Percentiles rank a stretch among this genome's conserved stretches.
These are phyloP conservation scores for Kodamaea sp. DNA, from an alignment of 1,139 yeast genomes.

Conservation along the genomic window DNA sequence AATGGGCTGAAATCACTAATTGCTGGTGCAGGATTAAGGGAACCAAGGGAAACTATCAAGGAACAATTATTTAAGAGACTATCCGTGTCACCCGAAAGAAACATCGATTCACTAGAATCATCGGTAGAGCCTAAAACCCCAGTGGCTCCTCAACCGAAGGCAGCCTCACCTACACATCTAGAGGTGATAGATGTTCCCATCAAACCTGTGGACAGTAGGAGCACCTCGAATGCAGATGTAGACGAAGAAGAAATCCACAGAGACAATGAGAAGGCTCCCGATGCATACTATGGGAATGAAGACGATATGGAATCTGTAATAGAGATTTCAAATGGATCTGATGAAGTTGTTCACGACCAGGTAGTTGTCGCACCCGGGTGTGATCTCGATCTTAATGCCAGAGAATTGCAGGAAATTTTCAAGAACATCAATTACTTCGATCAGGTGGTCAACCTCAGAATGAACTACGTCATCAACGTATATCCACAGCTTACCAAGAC, in stretches of 20 bases:
- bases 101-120: not conserved
- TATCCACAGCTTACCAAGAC: slow-evolving; percentile 31
- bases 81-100: slow-evolving; percentile 7
- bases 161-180: slow-evolving; percentile 6
- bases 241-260: slow-evolving; percentile 1
- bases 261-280: too few species aligned
- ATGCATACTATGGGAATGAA: slow-evolving; percentile 3
- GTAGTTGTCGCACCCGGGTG: not conserved
- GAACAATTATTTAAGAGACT: slow-evolving; percentile 19
- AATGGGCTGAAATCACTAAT: not conserved
- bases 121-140: slow-evolving; percentile 4
- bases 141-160: slow-evolving; percentile 3
- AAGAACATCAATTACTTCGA: slow-evolving; percentile 16
- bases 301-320: not conserved
- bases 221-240: slow-evolving; percentile 1
- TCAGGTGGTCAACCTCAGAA: slow-evolving; percentile 19
- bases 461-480: slow-evolving; percentile 28
- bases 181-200: slow-evolving; percentile 15
- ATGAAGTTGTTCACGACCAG: slow-evolving; percentile 3
- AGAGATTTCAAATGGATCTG: not conserved
- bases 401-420: slow-evolving; percentile 9
- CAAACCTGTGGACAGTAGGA: slow-evolving; percentile 8
- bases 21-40: not conserved
- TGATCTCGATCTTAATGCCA: not conserved
- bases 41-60: slow-evolving; percentile 11